Conservation (phyloP, 1,139 yeast genomes). For the Taiozyma sp. region DNA sequence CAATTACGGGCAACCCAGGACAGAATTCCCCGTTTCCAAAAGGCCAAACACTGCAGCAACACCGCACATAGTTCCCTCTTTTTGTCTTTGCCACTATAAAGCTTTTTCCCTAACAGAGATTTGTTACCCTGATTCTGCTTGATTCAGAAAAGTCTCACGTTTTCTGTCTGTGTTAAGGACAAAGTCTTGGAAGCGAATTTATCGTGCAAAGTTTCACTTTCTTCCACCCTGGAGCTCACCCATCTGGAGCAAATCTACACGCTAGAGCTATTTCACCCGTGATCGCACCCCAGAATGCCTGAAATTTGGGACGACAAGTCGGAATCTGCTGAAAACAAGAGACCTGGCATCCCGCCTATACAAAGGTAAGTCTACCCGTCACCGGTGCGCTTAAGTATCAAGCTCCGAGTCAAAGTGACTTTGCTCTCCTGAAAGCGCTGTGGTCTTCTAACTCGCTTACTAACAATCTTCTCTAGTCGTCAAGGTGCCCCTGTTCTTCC, state of each 20-base stretch:
- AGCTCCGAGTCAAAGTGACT: not conserved
- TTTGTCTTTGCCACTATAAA: not conserved
- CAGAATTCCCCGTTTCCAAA: not conserved
- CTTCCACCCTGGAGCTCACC: not conserved
- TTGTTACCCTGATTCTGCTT: not conserved
- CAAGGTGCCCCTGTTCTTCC: slow-evolving; percentile 29
- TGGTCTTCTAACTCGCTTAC: not conserved
- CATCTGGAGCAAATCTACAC: not conserved
- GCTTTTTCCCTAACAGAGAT: not conserved
- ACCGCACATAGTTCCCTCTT: not conserved
- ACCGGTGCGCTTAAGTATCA: not conserved
- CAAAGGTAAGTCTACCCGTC: slow-evolving; percentile 18
- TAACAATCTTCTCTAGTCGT: slow-evolving; percentile 21
- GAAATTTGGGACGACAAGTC: slow-evolving; percentile 15
- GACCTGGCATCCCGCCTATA: slow-evolving; percentile 19
- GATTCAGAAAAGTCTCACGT: not conserved
- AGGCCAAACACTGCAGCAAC: not conserved
- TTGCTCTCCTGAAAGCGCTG: not conserved
- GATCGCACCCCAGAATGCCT: slow-evolving; percentile 5
- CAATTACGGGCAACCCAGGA: not conserved
- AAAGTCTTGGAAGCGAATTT: not conserved
- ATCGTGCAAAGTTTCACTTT: not conserved
- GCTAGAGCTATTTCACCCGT: not conserved
- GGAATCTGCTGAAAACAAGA: slow-evolving; percentile 11
- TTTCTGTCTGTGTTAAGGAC: not conserved